These are phyloP conservation scores for Verticillium klebahnii DNA, from an alignment of 2,329 filamentous ascomycete species.

Conservation along the genomic window DNA sequence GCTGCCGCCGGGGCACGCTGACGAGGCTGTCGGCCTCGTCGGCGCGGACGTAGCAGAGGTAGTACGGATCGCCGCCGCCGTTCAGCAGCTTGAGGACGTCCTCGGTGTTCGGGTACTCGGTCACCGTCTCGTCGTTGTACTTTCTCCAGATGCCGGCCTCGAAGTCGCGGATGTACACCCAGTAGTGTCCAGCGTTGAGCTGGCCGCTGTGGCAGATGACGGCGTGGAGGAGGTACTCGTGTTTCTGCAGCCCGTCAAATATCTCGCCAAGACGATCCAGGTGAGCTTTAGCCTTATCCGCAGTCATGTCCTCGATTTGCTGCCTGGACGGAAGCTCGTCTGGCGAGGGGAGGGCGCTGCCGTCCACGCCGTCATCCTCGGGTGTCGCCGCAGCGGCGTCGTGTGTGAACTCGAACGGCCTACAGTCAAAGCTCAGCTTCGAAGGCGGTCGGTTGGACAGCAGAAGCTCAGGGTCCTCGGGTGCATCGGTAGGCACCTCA, in stretches of 20 bases:
- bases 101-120: conserved; percentile 57
- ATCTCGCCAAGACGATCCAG: conserved; percentile 34
- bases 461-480: conserved; percentile 2
- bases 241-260: conserved; percentile 58
- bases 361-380: background rate
- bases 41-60: conserved; percentile 77
- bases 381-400: background rate
- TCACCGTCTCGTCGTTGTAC: conserved; percentile 87
- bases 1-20: conserved; percentile 29
- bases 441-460: conserved; percentile 4
- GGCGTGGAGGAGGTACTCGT: conserved; percentile 80
- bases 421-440: conserved; percentile 8
- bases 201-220: conserved; percentile 86
- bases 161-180: conserved; percentile 94
- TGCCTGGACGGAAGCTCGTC: background rate
- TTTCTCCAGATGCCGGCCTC: conserved; percentile 73
- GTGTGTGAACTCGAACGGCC: background rate
- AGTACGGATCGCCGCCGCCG: conserved; percentile 72
- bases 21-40: conserved; percentile 53
- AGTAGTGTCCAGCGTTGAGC: conserved; percentile 81
- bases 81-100: conserved; percentile 67
- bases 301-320: conserved; percentile 37
- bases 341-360: background rate
- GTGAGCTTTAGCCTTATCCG: conserved; percentile 31
- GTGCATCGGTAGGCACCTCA: background rate